These are phyloP conservation scores for Eucalyptus pumila DNA, from an alignment of 345 rosid genomes.

Conservation along the genomic window DNA sequence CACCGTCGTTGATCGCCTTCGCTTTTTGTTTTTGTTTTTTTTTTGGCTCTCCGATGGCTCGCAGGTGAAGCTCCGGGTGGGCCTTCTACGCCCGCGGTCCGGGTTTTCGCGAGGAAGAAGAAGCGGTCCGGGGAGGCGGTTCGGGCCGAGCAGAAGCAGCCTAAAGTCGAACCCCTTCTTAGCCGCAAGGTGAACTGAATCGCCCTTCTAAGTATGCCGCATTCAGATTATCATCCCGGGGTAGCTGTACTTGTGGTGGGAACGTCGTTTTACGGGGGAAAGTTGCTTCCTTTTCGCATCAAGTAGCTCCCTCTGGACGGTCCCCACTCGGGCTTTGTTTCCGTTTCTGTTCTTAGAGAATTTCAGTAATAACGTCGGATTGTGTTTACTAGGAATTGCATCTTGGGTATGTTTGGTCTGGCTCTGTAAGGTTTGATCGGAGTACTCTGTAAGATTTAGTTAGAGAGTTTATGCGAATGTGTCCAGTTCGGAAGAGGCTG, in stretches of 20 bases:
- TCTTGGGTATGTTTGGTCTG: neutral
- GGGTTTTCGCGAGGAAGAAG: conserved; percentile 47
- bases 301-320: neutral
- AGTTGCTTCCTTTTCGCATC: neutral
- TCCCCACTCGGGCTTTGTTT: neutral
- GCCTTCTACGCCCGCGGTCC: conserved; percentile 11
- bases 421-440: neutral
- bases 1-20: neutral
- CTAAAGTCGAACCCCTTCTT: conserved; percentile 1
- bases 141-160: conserved; percentile 2
- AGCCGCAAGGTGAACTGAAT: neutral
- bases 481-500: neutral
- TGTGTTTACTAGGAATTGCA: neutral
- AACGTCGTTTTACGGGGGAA: neutral
- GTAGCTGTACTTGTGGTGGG: neutral
- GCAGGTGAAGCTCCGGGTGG: neutral
- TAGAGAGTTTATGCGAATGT: neutral
- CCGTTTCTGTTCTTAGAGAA: neutral
- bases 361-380: neutral
- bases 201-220: neutral
- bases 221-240: neutral
- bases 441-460: neutral
- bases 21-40: neutral
- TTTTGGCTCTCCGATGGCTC: neutral
- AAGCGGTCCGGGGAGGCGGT: conserved; percentile 20